These are phyloP conservation scores for Candida sanyaensis DNA, from an alignment of 1,139 yeast genomes.

Conservation along the genomic window DNA sequence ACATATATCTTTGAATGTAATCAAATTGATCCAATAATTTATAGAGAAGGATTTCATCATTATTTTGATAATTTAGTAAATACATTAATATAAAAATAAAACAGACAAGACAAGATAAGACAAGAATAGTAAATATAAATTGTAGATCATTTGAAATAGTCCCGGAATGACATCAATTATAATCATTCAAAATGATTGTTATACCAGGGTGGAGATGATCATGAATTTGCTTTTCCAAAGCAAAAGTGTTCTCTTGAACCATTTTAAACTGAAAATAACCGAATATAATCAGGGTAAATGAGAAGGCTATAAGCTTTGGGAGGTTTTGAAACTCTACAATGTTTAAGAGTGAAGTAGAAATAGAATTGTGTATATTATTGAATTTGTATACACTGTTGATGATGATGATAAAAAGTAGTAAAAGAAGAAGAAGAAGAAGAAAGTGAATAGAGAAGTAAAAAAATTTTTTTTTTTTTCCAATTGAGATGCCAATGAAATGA, in stretches of 20 bases:
- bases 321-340: background rate
- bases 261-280: conserved; percentile 53
- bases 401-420: too few relatives aligned
- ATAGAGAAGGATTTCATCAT: conserved; percentile 14
- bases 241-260: conserved; percentile 53
- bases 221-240: conserved; percentile 36
- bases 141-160: conserved; percentile 46
- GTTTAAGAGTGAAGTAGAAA: background rate
- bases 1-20: conserved; percentile 13
- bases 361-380: background rate
- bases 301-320: conserved; percentile 53
- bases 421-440: background rate
- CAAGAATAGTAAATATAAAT: conserved; percentile 1
- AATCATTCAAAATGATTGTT: conserved; percentile 17
- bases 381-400: background rate
- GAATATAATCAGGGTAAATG: conserved; percentile 54
- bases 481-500: background rate
- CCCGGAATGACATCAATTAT: conserved; percentile 32
- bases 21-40: conserved; percentile 8
- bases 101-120: background rate
- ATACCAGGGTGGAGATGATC: conserved; percentile 54
- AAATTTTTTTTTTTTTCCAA: background rate
- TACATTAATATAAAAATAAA: conserved; percentile 9
- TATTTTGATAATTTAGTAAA: conserved; percentile 12
- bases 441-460: background rate